These are phyloP conservation scores for Kalmusia sp. DNA, from an alignment of 2,329 filamentous ascomycete genomes.

Conservation along the genomic window DNA sequence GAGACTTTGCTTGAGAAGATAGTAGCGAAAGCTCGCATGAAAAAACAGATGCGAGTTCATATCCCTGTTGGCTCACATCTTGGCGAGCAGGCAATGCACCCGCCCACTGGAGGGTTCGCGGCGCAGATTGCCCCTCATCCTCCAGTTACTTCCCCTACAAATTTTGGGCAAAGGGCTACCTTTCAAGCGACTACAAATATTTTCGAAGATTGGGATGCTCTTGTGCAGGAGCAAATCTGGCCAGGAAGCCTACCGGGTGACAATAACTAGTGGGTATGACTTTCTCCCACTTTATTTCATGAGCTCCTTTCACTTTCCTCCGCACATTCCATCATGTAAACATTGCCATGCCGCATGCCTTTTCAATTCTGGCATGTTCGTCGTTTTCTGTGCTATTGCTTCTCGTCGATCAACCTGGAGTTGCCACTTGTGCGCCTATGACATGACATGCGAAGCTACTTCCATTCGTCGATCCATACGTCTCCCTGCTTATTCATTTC, in stretches of 20 bases:
- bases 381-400: neutral
- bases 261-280: constrained; percentile 28
- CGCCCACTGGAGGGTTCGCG: constrained; percentile 11
- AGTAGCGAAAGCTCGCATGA: constrained; percentile 14
- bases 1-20: constrained; percentile 18
- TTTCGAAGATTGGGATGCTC: constrained; percentile 26
- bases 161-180: neutral
- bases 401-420: neutral
- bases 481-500: neutral
- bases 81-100: constrained; percentile 14
- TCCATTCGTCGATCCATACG: neutral
- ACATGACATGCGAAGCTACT: neutral
- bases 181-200: constrained; percentile 23
- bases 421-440: neutral
- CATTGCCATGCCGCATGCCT: neutral
- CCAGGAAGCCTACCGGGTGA: constrained; percentile 14
- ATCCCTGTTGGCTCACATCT: constrained; percentile 9
- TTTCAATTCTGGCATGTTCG: neutral
- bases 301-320: neutral
- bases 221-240: constrained; percentile 25
- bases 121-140: constrained; percentile 10
- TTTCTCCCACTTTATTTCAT: constrained; percentile 5
- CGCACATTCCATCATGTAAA: neutral
- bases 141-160: constrained; percentile 9
- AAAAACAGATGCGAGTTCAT: constrained; percentile 7